Evolutionary conservation across 2,329 filamentous ascomycete species (phyloP).

Genomic region (Neonectria faginata): DNA sequence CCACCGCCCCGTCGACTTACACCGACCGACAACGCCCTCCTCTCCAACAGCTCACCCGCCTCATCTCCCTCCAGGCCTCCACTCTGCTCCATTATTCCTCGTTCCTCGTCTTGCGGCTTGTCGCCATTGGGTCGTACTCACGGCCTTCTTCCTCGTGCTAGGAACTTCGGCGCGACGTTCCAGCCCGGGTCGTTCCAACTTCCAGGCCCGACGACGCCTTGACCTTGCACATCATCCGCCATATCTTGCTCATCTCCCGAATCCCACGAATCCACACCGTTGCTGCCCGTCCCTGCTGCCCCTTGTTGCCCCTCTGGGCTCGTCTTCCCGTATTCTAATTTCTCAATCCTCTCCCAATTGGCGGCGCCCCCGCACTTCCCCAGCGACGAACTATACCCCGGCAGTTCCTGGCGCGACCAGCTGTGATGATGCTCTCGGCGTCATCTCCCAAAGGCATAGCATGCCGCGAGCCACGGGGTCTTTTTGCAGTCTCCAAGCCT

Average conservation of each 20-base stretch:
- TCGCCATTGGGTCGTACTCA: slow-evolving; percentile 10
- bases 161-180: slow-evolving; percentile 43
- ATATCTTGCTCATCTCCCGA: slow-evolving; percentile 32
- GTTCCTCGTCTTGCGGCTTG: slow-evolving; percentile 5
- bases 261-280: slow-evolving; percentile 30
- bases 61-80: slow-evolving; percentile 2
- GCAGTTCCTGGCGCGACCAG: slow-evolving; percentile 26
- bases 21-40: slow-evolving; percentile 4
- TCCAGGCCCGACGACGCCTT: slow-evolving; percentile 2
- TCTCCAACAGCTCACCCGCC: slow-evolving; percentile 4
- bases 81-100: neutral
- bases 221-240: slow-evolving; percentile 9
- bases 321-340: slow-evolving; percentile 27
- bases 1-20: slow-evolving; percentile 17
- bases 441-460: slow-evolving; percentile 29
- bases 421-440: slow-evolving; percentile 35
- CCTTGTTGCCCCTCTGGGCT: slow-evolving; percentile 30
- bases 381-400: slow-evolving; percentile 31
- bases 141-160: slow-evolving; percentile 31
- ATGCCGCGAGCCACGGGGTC: slow-evolving; percentile 20
- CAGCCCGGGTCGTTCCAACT: slow-evolving; percentile 18
- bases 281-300: slow-evolving; percentile 25
- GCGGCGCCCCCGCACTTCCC: slow-evolving; percentile 41
- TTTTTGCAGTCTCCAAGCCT: slow-evolving; percentile 19
- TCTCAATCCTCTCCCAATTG: slow-evolving; percentile 28